Conservation (phyloP, 345 rosid genomes). For the Eucalyptus tenuipes region DNA sequence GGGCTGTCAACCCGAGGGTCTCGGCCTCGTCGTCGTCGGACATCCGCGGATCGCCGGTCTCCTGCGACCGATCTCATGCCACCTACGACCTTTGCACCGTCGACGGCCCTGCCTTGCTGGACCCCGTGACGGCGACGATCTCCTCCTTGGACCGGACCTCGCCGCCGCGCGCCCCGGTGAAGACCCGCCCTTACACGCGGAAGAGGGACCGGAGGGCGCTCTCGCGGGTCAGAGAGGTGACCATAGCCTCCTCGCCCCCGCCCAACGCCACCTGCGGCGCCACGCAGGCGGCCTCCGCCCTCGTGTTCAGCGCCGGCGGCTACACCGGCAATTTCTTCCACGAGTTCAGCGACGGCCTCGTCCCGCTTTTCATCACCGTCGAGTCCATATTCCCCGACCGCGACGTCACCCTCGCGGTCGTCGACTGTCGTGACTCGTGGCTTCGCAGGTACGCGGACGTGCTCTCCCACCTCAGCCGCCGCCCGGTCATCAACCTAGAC, state of each 20-base stretch:
- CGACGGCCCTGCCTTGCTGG: conserved; percentile 26
- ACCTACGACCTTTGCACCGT: conserved; percentile 35
- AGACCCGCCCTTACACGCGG: conserved; percentile 47
- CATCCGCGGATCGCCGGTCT: not conserved
- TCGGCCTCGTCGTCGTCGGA: not conserved
- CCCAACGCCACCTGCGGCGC: conserved; percentile 3
- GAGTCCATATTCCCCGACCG: conserved; percentile 12
- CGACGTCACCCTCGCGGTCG: conserved; percentile 36
- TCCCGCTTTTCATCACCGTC: conserved; percentile 56
- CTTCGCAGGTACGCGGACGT: conserved; percentile 24
- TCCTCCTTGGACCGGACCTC: conserved; percentile 1
- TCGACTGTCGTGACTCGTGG: conserved; percentile 45
- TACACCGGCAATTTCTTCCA: conserved; percentile 62
- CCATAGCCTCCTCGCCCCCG: conserved; percentile 12
- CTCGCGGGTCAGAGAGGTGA: conserved; percentile 24
- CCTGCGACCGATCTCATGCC: conserved; percentile 33
- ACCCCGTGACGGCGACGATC: conserved; percentile 22
- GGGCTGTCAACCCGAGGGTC: not conserved
- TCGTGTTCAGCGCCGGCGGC: conserved; percentile 49
- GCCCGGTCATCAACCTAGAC: conserved; percentile 28
- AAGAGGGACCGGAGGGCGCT: conserved; percentile 26
- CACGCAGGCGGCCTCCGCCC: conserved; percentile 34
- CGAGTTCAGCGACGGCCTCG: conserved; percentile 49
- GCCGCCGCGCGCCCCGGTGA: not conserved
- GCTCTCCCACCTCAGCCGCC: conserved; percentile 22